phyloP scores from a whole-genome alignment of 2,329 filamentous ascomycete species.

The Sclerotiophoma versabilis region DNA sequence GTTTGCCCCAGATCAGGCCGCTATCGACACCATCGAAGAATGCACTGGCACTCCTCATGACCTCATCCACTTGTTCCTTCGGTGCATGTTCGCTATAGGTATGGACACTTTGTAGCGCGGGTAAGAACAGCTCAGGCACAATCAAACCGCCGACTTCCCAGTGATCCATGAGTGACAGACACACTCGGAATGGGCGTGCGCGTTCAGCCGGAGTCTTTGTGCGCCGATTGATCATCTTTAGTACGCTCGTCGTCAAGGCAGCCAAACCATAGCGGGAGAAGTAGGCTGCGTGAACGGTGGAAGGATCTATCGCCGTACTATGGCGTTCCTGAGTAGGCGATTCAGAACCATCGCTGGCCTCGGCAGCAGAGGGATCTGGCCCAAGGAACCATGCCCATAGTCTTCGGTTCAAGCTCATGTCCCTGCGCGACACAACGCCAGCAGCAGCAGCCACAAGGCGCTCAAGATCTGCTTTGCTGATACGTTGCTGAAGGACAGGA shows the following conservation, averaged over 20 bases:
- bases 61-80: conserved; percentile 80
- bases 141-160: conserved; percentile 96
- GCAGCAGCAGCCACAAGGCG: conserved; percentile 81
- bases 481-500: conserved; percentile 75
- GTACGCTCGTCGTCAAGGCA: conserved; percentile 74
- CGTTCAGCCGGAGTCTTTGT: conserved; percentile 67
- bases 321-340: conserved; percentile 59
- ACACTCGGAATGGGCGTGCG: conserved; percentile 87
- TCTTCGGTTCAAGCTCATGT: conserved; percentile 95
- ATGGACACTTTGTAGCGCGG: conserved; percentile 81
- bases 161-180: conserved; percentile 94
- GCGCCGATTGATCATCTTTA: conserved; percentile 74
- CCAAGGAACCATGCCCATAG: conserved; percentile 97
- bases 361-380: conserved; percentile 65
- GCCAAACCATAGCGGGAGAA: conserved; percentile 82
- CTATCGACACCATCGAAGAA: conserved; percentile 99
- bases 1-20: conserved; percentile 86
- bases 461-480: conserved; percentile 78
- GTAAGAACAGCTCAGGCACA: conserved; percentile 86
- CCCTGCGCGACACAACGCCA: conserved; percentile 85
- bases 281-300: conserved; percentile 66
- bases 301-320: conserved; percentile 51
- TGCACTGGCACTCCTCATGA: conserved; percentile 88
- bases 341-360: conserved; percentile 31
- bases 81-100: conserved; percentile 71